A percentile compares a stretch with the other conserved stretches of the same genome.
phyloP scores from a whole-genome alignment of 352 stramenopile species.

The Pythium scleroteichum region DNA sequence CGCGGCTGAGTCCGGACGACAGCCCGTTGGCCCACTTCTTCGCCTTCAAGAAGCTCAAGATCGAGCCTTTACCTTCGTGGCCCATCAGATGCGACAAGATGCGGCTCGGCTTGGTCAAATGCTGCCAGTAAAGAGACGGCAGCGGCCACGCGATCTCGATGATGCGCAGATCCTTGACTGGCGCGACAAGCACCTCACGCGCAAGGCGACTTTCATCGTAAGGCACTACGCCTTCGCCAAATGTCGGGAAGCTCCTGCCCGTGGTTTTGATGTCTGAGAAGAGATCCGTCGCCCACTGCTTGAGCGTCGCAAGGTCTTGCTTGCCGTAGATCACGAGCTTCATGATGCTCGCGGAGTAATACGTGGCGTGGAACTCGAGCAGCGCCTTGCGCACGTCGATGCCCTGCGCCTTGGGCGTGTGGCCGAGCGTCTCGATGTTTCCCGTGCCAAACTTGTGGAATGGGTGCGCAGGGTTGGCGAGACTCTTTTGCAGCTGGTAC shows the following conservation, averaged over 20 bases:
- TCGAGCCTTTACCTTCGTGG: constrained; percentile 91
- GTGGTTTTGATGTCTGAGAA: constrained; percentile 89
- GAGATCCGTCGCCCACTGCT: constrained; percentile 62
- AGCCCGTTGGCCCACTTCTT: constrained; percentile 77
- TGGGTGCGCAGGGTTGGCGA: constrained; percentile 71
- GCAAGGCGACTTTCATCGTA: constrained; percentile 51
- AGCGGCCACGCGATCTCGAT: constrained; percentile 78
- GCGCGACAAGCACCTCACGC: constrained; percentile 51
- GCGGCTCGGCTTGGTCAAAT: constrained; percentile 70
- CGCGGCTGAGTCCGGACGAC: constrained; percentile 55
- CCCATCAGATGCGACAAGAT: constrained; percentile 93
- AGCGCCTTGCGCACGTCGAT: constrained; percentile 72
- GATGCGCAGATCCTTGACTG: constrained; percentile 68
- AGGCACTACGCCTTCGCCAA: constrained; percentile 42
- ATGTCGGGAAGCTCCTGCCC: constrained; percentile 46
- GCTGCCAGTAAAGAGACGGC: constrained; percentile 54
- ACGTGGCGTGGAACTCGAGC: constrained; percentile 84
- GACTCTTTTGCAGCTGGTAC: constrained; percentile 83
- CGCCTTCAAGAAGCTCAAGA: constrained; percentile 92
- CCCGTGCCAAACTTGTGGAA: constrained; percentile 92
- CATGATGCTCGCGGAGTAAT: constrained; percentile 92
- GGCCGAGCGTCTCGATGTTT: constrained; percentile 79
- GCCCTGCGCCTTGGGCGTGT: constrained; percentile 35
- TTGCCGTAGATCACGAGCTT: constrained; percentile 90
- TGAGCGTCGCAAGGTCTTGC: constrained; percentile 83